These are phyloP conservation scores for Venturia nashicola DNA, from an alignment of 2,329 filamentous ascomycete species.

Conservation along the genomic window DNA sequence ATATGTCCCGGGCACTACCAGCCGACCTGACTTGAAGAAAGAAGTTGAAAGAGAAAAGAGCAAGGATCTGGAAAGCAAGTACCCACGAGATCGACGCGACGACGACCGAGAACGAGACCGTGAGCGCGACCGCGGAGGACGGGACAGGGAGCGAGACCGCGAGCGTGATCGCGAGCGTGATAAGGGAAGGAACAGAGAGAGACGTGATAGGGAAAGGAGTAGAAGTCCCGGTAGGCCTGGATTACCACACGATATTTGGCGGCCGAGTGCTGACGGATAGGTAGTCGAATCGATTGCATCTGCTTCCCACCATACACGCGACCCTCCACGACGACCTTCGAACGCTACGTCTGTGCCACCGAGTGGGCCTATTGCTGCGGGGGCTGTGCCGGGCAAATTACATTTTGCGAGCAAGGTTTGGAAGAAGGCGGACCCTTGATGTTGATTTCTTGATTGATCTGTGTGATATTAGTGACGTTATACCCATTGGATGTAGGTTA, in stretches of 20 bases:
- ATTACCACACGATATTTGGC: constrained; percentile 5
- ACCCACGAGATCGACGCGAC: neutral
- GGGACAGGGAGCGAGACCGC: constrained; percentile 16
- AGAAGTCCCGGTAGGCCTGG: neutral
- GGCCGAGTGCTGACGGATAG: constrained; percentile 5
- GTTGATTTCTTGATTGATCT: neutral
- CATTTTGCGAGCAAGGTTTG: constrained; percentile 6
- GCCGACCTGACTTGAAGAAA: constrained; percentile 15
- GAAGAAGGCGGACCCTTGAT: constrained; percentile 4
- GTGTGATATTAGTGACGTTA: neutral
- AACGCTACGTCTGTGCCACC: neutral
- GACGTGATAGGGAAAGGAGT: constrained; percentile 16
- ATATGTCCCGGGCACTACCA: constrained; percentile 29
- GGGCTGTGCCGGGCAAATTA: neutral
- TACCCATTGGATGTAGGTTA: neutral
- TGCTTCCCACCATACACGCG: neutral
- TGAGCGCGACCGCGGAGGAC: constrained; percentile 9
- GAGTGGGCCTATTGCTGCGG: neutral
- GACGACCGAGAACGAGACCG: constrained; percentile 5
- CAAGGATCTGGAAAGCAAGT: constrained; percentile 10
- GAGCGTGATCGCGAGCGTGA: constrained; percentile 10
- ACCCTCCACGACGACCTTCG: neutral
- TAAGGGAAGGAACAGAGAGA: constrained; percentile 19
- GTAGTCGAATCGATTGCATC: neutral
- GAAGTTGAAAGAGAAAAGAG: constrained; percentile 13